phyloP scores from a whole-genome alignment of 2,329 filamentous ascomycete genomes.

The Albifimbria verrucaria region DNA sequence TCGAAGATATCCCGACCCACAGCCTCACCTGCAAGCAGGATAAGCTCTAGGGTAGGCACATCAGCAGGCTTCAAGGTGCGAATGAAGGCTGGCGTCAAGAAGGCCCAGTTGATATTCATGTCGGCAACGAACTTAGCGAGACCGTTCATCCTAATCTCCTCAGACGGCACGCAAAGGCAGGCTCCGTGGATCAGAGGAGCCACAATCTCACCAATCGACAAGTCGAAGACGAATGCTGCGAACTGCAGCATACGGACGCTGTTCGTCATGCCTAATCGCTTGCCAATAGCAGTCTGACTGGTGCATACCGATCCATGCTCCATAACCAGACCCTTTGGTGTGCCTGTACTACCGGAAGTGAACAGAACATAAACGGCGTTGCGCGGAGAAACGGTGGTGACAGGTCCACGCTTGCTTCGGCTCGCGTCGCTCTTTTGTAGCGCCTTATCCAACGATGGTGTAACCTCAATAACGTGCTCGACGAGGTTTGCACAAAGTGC shows the following conservation, averaged over 20 bases:
- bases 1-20: conserved; percentile 3
- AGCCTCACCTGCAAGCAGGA: conserved; percentile 10
- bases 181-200: conserved; percentile 7
- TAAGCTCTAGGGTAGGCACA: conserved; percentile 7
- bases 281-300: neutral
- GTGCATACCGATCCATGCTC: conserved; percentile 8
- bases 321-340: conserved; percentile 14
- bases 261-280: neutral
- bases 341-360: conserved; percentile 15
- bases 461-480: neutral
- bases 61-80: conserved; percentile 4
- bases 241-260: conserved; percentile 7
- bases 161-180: conserved; percentile 11
- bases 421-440: neutral
- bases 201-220: conserved; percentile 6
- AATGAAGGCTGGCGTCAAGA: conserved; percentile 7
- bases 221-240: conserved; percentile 10
- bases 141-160: conserved; percentile 3
- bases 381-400: neutral
- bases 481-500: neutral
- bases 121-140: conserved; percentile 4
- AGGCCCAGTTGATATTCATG: conserved; percentile 2
- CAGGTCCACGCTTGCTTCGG: neutral
- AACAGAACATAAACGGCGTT: conserved; percentile 10
- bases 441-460: neutral